phyloP scores from a whole-genome alignment of 2,329 filamentous ascomycete genomes.

The Cladosporium colombiae region DNA sequence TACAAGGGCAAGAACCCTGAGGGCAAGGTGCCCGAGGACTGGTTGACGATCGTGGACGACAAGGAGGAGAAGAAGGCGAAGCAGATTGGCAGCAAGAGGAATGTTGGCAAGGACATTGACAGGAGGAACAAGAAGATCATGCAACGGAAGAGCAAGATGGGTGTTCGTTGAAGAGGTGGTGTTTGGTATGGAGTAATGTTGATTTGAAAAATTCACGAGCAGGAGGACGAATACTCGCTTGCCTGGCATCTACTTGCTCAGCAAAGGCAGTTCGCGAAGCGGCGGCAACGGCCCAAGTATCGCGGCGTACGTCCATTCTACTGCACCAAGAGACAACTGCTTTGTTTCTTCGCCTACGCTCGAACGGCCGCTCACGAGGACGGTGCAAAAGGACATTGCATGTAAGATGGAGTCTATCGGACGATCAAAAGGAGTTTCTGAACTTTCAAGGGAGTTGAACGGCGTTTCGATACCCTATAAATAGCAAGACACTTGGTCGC shows the following conservation, averaged over 20 bases:
- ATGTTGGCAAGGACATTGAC: slow-evolving; percentile 47
- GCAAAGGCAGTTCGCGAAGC: neutral
- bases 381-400: neutral
- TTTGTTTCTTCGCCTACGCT: neutral
- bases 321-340: neutral
- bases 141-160: slow-evolving; percentile 25
- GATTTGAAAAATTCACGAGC: slow-evolving; percentile 2
- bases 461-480: slow-evolving; percentile 19
- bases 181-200: neutral
- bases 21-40: slow-evolving; percentile 72
- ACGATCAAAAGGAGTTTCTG: neutral
- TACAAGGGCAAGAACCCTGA: slow-evolving; percentile 89
- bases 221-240: neutral
- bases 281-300: neutral
- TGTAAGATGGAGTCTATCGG: neutral
- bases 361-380: neutral
- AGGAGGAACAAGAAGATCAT: slow-evolving; percentile 24
- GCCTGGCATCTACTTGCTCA: neutral
- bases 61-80: slow-evolving; percentile 61
- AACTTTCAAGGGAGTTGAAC: slow-evolving; percentile 5
- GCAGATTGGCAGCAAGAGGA: slow-evolving; percentile 50
- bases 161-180: slow-evolving; percentile 7
- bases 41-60: slow-evolving; percentile 89
- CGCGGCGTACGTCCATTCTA: neutral
- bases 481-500: slow-evolving; percentile 5